phyloP scores from a whole-genome alignment of 805 yeast species.

The Metschnikowia santaceciliae region DNA sequence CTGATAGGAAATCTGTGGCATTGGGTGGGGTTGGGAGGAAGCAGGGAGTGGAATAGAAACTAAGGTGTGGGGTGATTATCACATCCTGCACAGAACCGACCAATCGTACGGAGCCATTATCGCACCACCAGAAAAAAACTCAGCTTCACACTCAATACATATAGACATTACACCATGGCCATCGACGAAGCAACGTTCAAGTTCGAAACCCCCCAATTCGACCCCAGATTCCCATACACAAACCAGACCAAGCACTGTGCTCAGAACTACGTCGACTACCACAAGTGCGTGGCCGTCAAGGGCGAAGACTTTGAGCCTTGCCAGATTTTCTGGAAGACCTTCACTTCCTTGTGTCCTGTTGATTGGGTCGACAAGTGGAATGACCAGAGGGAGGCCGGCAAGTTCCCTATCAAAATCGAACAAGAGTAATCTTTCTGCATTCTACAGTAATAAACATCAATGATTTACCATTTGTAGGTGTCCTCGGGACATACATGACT shows the following conservation, averaged over 20 bases:
- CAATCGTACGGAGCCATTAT: constrained; percentile 22
- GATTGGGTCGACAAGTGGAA: constrained; percentile 88
- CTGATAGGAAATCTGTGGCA: too few species aligned
- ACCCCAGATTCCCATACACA: constrained; percentile 71
- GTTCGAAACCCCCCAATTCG: constrained; percentile 40
- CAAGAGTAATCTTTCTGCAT: constrained; percentile 11
- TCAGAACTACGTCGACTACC: constrained; percentile 97
- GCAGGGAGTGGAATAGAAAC: too few species aligned
- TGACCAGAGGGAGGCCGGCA: constrained; percentile 66
- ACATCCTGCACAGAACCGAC: constrained; percentile 11
- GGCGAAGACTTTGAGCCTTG: constrained; percentile 99
- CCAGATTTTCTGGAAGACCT: constrained; percentile 88
- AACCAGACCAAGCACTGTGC: constrained; percentile 99
- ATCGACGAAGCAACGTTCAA: constrained; percentile 38
- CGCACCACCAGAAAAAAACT: constrained; percentile 12
- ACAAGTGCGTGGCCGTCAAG: constrained; percentile 92
- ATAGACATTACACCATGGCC: constrained; percentile 24
- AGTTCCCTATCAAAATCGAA: constrained; percentile 39
- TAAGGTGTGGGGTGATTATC: background rate
- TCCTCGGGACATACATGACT: too few species aligned
- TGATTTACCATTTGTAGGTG: background rate
- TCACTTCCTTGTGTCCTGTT: constrained; percentile 78
- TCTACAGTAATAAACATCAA: constrained; percentile 3
- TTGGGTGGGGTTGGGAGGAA: too few species aligned
- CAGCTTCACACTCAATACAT: background rate